phyloP scores from a whole-genome alignment of 2,329 filamentous ascomycete species.

The Talaromyces sp. region DNA sequence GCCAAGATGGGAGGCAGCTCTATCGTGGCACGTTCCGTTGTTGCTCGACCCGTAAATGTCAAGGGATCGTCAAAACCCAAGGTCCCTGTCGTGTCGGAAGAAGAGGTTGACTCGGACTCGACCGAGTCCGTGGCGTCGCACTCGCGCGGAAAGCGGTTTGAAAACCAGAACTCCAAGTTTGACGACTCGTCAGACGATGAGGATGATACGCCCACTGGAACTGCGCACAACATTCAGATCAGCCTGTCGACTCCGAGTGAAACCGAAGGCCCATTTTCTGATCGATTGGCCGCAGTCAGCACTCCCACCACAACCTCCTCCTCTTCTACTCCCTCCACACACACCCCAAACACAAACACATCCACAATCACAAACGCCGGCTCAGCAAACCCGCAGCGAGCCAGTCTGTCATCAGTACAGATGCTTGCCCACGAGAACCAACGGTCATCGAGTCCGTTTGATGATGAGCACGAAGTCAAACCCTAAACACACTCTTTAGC shows the following conservation, averaged over 20 bases:
- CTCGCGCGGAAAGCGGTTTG: slow-evolving; percentile 15
- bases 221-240: slow-evolving; percentile 16
- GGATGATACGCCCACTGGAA: slow-evolving; percentile 5
- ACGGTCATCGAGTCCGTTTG: slow-evolving; percentile 10
- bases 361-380: neutral
- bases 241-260: neutral
- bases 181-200: slow-evolving; percentile 28
- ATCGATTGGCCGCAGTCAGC: slow-evolving; percentile 9
- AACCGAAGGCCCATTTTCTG: slow-evolving; percentile 14
- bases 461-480: slow-evolving; percentile 12
- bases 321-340: slow-evolving; percentile 13
- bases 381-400: neutral
- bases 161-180: slow-evolving; percentile 24
- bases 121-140: slow-evolving; percentile 14
- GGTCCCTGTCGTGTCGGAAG: slow-evolving; percentile 24
- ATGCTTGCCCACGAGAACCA: slow-evolving; percentile 12
- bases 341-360: slow-evolving; percentile 4
- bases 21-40: slow-evolving; percentile 39
- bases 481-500: neutral
- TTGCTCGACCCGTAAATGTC: slow-evolving; percentile 41
- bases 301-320: neutral
- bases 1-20: slow-evolving; percentile 31
- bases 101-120: slow-evolving; percentile 15
- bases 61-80: slow-evolving; percentile 29
- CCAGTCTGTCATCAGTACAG: slow-evolving; percentile 24